Percentiles rank a stretch among this genome's conserved stretches.
Conservation (phyloP, 2,329 filamentous ascomycete species). For the Hymenoscyphus fraxineus region DNA sequence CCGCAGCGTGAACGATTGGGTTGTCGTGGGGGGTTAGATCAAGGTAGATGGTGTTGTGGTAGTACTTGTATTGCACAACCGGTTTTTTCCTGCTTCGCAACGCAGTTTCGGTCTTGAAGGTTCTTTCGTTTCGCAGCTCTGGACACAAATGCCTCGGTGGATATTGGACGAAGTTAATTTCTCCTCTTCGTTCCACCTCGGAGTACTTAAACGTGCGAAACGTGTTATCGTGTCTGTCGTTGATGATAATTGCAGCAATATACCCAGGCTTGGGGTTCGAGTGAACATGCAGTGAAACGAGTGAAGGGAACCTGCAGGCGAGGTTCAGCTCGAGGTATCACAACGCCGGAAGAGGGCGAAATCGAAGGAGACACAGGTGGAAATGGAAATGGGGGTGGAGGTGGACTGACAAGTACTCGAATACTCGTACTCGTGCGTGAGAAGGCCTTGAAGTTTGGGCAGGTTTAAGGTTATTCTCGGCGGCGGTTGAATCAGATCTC, state of each 20-base stretch:
- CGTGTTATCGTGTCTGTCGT: conserved; percentile 5
- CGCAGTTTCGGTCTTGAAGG: not conserved
- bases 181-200: conserved; percentile 13
- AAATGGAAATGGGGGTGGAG: too few relatives aligned
- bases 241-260: conserved; percentile 15
- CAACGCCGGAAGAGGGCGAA: conserved; percentile 19
- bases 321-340: conserved; percentile 6
- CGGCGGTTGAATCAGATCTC: not conserved
- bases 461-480: not conserved
- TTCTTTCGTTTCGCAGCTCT: conserved; percentile 4
- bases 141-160: not conserved
- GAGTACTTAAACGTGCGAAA: not conserved
- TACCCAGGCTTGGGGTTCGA: conserved; percentile 10
- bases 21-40: conserved; percentile 1
- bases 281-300: conserved; percentile 15
- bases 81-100: not conserved
- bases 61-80: not conserved
- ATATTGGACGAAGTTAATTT: not conserved
- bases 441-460: not conserved
- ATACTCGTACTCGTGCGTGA: not conserved
- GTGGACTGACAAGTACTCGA: not conserved
- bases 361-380: conserved; percentile 7
- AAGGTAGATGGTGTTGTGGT: not conserved
- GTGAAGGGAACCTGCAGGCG: conserved; percentile 18
- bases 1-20: not conserved